These are phyloP conservation scores for Thyridium curvatum DNA, from an alignment of 2,329 filamentous ascomycete genomes.

Conservation along the genomic window DNA sequence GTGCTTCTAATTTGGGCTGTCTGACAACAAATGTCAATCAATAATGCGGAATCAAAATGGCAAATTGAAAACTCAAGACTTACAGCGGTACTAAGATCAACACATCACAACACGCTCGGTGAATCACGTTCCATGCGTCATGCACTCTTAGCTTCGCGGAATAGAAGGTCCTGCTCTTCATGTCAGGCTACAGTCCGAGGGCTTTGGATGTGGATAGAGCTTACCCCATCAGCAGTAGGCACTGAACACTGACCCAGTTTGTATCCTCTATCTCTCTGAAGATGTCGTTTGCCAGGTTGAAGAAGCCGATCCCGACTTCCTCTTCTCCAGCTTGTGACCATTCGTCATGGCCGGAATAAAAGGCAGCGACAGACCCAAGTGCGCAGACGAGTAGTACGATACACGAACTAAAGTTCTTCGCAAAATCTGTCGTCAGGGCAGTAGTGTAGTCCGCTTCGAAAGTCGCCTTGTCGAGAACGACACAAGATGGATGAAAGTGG, in stretches of 20 bases:
- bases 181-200: background rate
- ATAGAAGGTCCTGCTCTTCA: background rate
- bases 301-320: conserved; percentile 3
- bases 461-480: conserved; percentile 1
- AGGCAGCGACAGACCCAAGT: conserved; percentile 3
- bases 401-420: background rate
- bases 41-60: too few relatives aligned
- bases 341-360: background rate
- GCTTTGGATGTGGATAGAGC: background rate
- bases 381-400: conserved; percentile 3
- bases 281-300: conserved; percentile 3
- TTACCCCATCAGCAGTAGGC: conserved; percentile 6
- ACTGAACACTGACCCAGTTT: conserved; percentile 5
- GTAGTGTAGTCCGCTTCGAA: conserved; percentile 3
- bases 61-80: too few relatives aligned
- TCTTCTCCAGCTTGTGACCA: conserved; percentile 1
- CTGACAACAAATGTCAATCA: background rate
- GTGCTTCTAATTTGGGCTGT: background rate
- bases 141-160: conserved; percentile 2
- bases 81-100: conserved; percentile 2
- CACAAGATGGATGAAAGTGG: conserved; percentile 3
- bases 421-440: conserved; percentile 1
- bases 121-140: conserved; percentile 2
- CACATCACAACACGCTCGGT: background rate
- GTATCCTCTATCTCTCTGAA: conserved; percentile 2